Conservation (phyloP, 2,329 filamentous ascomycete genomes). For the Blastomyces silverae region DNA sequence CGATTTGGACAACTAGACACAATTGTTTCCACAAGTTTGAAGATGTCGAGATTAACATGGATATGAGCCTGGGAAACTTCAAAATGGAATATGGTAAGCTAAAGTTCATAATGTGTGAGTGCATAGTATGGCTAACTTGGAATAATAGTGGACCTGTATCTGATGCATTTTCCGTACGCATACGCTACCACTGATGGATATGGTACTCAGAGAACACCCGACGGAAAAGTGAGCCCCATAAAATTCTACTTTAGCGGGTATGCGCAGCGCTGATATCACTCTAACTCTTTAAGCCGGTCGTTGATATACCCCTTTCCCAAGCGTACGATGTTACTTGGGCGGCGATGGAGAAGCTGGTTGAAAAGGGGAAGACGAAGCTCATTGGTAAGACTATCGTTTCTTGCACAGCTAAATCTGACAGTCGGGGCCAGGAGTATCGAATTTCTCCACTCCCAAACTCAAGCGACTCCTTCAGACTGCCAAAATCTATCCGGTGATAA, state of each 20-base stretch:
- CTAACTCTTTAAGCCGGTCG: conserved; percentile 22
- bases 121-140: too few species aligned
- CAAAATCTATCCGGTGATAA: conserved; percentile 53
- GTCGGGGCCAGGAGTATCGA: conserved; percentile 24
- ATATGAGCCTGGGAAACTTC: too few species aligned
- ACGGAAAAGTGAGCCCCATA: conserved; percentile 45
- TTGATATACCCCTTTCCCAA: conserved; percentile 16
- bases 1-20: too few species aligned
- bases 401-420: conserved; percentile 18
- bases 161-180: neutral
- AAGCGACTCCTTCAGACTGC: conserved; percentile 34
- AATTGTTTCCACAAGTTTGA: too few species aligned
- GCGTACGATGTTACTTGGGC: conserved; percentile 31
- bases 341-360: conserved; percentile 32
- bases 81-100: too few species aligned
- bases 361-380: conserved; percentile 32
- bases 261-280: neutral
- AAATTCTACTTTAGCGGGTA: conserved; percentile 15
- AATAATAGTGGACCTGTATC: neutral
- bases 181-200: too few species aligned
- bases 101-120: too few species aligned
- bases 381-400: conserved; percentile 24
- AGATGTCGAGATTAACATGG: too few species aligned
- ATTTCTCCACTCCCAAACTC: conserved; percentile 38
- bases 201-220: conserved; percentile 41